Evolutionary conservation across 768 basidiomycete genomes (phyloP).

Genomic region (Boletus reticuloceps): DNA sequence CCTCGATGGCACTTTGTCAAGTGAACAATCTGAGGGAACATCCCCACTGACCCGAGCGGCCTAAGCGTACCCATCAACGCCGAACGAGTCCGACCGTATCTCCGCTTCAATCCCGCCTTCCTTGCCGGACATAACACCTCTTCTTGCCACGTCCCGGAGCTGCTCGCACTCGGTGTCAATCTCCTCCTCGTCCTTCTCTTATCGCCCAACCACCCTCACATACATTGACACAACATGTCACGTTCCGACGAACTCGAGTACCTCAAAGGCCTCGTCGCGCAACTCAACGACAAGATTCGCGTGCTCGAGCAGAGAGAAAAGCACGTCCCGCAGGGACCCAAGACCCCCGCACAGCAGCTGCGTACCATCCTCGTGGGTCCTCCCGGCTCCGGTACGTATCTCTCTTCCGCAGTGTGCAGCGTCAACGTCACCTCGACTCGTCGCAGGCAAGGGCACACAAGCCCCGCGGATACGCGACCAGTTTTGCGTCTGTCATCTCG

Average conservation of each 20-base stretch:
- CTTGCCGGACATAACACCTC: conserved; percentile 5
- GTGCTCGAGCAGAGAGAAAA: conserved; percentile 72
- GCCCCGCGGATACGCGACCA: conserved; percentile 89
- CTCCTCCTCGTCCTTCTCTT: too few relatives aligned
- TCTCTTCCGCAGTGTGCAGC: not conserved
- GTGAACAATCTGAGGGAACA: too few relatives aligned
- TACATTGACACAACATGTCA: conserved; percentile 44
- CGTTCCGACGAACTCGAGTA: conserved; percentile 75
- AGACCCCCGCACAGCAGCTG: conserved; percentile 73
- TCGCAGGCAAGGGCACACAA: conserved; percentile 94
- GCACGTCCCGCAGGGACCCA: conserved; percentile 36
- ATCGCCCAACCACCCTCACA: too few relatives aligned
- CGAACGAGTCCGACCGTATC: conserved; percentile 9
- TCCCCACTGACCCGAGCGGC: too few relatives aligned
- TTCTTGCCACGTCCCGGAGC: not conserved
- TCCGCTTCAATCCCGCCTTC: conserved; percentile 23
- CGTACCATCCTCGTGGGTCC: conserved; percentile 94
- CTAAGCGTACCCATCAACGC: not conserved
- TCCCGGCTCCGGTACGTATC: conserved; percentile 87
- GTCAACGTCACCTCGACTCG: not conserved
- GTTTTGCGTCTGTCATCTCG: conserved; percentile 97
- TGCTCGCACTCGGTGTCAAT: not conserved
- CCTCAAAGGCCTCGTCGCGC: conserved; percentile 87
- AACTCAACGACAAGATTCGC: conserved; percentile 88
- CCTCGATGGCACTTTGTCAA: too few relatives aligned